Evolutionary conservation across 129 eudicot genomes (phyloP), one percentile per base, ranked within the genome.

Genomic region (Gnaphalium uliginosum): DNA sequence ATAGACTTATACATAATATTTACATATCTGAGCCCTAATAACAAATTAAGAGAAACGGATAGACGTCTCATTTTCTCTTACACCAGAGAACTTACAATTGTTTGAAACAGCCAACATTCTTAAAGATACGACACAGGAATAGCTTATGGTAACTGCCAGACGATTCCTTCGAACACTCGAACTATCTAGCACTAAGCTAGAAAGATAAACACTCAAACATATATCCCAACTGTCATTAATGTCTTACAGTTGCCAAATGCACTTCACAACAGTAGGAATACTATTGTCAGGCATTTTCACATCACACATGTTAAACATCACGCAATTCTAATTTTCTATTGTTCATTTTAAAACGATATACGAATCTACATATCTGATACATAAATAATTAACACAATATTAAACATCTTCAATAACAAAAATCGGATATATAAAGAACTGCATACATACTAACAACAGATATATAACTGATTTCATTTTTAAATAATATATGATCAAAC

Each of bases 141-240:
- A 46, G 53, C 0, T 46, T 14, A 14, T 13, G n/a, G 53, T 46
- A 46, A 46, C 5, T 46, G 53, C 53, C 53, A 14, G n/a, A 13
- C 18, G 6, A 46, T 25, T 22, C 2, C 53, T 46, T 46, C n/a
- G 14, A 46, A 46, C 53, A 46, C 6, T 46, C n/a, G 14, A 3
- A 46, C 53, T 13, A 46, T 13, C 53, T 46, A 11, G 23, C 19
- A 71, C 48, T 29, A 4, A 53, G 48, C 48, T 21, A 71, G 27
- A 71, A 51, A 27, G 64, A 53, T 71, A 48, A 53, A 8, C n/a
- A 18, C 43, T 26, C 65, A 71, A 71, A 54, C 46, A 71, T 51
- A 71, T 46, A 46, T 46, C 53, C n/a, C 0, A 71, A 15, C 19
- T 72, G 26, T 13, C 30, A 54, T 56, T 41, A 68, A 67, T 67